A percentile compares a stretch with the other conserved stretches of the same genome.
These are phyloP conservation scores for Ceratobasidium papillatum DNA, from an alignment of 1,284 basidiomycete species.

Conservation along the genomic window DNA sequence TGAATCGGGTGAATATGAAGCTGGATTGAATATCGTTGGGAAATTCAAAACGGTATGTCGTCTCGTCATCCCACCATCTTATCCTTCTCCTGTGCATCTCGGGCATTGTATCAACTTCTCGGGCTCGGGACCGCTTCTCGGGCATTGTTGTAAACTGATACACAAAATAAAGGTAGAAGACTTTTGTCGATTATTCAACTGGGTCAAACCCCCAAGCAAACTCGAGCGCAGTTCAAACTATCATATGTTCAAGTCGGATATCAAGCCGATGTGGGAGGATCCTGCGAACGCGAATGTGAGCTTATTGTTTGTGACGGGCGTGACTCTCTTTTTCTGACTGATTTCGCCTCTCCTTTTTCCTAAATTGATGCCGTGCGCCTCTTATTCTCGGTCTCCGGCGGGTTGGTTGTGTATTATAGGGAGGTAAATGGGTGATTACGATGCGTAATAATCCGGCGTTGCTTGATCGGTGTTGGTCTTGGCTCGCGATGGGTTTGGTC, in stretches of 20 bases:
- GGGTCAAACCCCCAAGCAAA: constrained; percentile 88
- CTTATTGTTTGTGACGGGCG: constrained; percentile 12
- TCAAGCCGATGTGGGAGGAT: constrained; percentile 98
- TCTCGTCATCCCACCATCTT: constrained; percentile 15
- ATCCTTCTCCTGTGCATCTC: too few species aligned
- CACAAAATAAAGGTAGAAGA: constrained; percentile 66
- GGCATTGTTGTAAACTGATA: too few species aligned
- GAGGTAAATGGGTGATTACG: constrained; percentile 94
- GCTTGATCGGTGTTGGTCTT: constrained; percentile 89
- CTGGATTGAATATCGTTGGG: constrained; percentile 63
- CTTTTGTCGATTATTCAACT: constrained; percentile 95
- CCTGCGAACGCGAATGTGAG: constrained; percentile 76
- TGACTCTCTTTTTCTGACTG: neutral
- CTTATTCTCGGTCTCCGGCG: neutral
- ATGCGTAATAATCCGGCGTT: constrained; percentile 83
- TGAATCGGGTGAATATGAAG: constrained; percentile 43
- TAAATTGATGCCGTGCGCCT: neutral
- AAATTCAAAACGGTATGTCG: constrained; percentile 74
- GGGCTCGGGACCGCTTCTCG: too few species aligned
- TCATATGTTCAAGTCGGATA: constrained; percentile 91
- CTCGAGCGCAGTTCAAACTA: constrained; percentile 91
- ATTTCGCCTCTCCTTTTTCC: neutral
- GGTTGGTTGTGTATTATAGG: constrained; percentile 50
- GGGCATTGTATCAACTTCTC: too few species aligned
- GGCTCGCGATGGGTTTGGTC: constrained; percentile 89